Conservation (phyloP, 192 early-diverging fungal species). For the Pilaira anomala region DNA sequence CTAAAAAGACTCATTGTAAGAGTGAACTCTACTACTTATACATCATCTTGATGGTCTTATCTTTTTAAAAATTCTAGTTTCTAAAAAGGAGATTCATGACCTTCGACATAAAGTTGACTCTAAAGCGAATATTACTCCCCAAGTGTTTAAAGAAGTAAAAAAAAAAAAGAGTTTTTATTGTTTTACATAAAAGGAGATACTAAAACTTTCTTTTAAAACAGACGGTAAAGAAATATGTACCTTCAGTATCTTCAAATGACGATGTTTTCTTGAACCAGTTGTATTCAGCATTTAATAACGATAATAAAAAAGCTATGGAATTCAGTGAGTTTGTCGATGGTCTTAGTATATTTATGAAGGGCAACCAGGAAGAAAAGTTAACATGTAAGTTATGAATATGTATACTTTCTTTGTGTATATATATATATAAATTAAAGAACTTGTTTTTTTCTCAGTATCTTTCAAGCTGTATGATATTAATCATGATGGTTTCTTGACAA, state of each 20-base stretch:
- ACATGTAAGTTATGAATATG: too few species aligned
- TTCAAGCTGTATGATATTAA: slow-evolving; percentile 81
- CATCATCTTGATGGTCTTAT: not conserved
- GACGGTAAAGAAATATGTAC: slow-evolving; percentile 54
- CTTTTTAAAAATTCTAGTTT: slow-evolving; percentile 31
- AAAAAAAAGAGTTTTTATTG: not conserved
- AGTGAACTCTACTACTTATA: not conserved
- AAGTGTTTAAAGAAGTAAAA: slow-evolving; percentile 63
- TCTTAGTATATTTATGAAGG: slow-evolving; percentile 70
- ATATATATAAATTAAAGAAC: not conserved
- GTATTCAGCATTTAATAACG: slow-evolving; percentile 75
- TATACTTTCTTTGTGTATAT: not conserved
- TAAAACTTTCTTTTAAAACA: slow-evolving; percentile 9
- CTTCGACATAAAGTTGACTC: slow-evolving; percentile 42
- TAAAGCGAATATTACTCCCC: slow-evolving; percentile 56
- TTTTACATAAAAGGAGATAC: not conserved
- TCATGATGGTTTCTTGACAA: slow-evolving; percentile 70
- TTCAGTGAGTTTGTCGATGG: slow-evolving; percentile 60
- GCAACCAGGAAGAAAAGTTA: slow-evolving; percentile 60
- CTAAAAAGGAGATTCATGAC: slow-evolving; percentile 43
- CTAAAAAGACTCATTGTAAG: slow-evolving; percentile 49
- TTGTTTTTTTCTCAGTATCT: slow-evolving; percentile 50
- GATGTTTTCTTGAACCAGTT: slow-evolving; percentile 72
- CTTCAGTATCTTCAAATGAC: slow-evolving; percentile 55
- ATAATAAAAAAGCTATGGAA: slow-evolving; percentile 59